phyloP scores from a whole-genome alignment of 2,329 filamentous ascomycete species.

The Diaporthe caulivora region DNA sequence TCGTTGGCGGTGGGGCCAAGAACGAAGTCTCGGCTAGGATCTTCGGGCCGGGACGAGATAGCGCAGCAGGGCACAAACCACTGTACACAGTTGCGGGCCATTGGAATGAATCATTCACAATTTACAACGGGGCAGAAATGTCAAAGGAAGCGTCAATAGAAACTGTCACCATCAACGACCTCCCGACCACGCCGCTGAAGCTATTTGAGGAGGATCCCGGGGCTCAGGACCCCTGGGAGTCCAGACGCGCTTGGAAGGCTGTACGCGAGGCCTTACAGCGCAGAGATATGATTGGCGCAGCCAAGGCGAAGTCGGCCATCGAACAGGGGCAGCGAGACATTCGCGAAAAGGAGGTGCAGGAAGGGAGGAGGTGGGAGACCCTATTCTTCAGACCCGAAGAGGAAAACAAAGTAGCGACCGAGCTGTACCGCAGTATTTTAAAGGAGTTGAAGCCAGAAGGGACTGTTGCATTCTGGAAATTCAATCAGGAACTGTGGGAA shows the following conservation, averaged over 20 bases:
- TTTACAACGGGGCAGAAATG: constrained; percentile 38
- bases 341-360: constrained; percentile 24
- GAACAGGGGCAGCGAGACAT: constrained; percentile 36
- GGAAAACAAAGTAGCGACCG: constrained; percentile 17
- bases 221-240: constrained; percentile 35
- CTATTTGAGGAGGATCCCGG: constrained; percentile 27
- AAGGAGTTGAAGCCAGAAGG: constrained; percentile 28
- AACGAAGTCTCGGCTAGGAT: constrained; percentile 45
- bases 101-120: constrained; percentile 44
- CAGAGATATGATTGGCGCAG: constrained; percentile 31
- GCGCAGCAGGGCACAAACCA: constrained; percentile 8
- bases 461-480: constrained; percentile 36
- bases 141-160: constrained; percentile 26
- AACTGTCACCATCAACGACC: constrained; percentile 25
- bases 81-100: constrained; percentile 48
- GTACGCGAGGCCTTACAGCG: constrained; percentile 30
- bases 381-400: constrained; percentile 27
- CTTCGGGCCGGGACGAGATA: constrained; percentile 37
- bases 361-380: constrained; percentile 29
- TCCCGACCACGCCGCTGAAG: constrained; percentile 29
- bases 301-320: constrained; percentile 32
- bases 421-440: constrained; percentile 29
- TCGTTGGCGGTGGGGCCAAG: constrained; percentile 38
- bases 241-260: constrained; percentile 33
- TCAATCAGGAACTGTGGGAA: constrained; percentile 25